Conservation (phyloP, 2,329 filamentous ascomycete genomes). For the Arthrobotrys iridis region DNA sequence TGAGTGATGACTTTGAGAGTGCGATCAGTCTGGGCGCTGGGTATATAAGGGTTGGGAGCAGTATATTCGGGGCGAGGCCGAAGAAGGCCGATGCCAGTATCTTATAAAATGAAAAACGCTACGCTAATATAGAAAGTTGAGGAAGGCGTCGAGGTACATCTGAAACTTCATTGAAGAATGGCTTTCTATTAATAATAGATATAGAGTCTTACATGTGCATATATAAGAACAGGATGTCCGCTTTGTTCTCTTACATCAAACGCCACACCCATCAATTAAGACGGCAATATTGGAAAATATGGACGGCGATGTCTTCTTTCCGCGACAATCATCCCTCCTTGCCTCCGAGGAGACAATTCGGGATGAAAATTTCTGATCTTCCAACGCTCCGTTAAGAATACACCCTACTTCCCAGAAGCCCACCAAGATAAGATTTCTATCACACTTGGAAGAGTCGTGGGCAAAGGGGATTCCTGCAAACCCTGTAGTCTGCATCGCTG, state of each 20-base stretch:
- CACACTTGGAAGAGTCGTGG: slow-evolving; percentile 58
- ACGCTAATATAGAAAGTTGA: not conserved
- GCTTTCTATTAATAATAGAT: too few species aligned
- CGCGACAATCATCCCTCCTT: slow-evolving; percentile 32
- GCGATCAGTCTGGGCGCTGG: slow-evolving; percentile 83
- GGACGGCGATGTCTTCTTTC: slow-evolving; percentile 52
- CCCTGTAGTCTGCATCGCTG: slow-evolving; percentile 80
- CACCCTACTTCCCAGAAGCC: slow-evolving; percentile 66
- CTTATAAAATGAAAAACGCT: not conserved
- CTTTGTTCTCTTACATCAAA: slow-evolving; percentile 60
- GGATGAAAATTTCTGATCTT: slow-evolving; percentile 66
- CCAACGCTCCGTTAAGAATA: slow-evolving; percentile 86
- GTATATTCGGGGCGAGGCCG: slow-evolving; percentile 88
- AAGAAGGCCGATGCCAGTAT: slow-evolving; percentile 75
- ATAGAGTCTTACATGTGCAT: too few species aligned
- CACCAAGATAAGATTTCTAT: not conserved
- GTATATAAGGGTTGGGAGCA: slow-evolving; percentile 91
- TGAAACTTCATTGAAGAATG: too few species aligned
- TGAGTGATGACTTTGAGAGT: slow-evolving; percentile 95
- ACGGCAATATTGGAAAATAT: slow-evolving; percentile 31
- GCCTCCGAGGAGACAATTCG: slow-evolving; percentile 14
- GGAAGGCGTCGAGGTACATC: not conserved
- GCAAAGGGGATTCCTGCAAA: slow-evolving; percentile 76
- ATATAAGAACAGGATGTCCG: slow-evolving; percentile 42
- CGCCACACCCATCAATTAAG: slow-evolving; percentile 54